A percentile compares a stretch with the other conserved stretches of the same genome.
phyloP scores from a whole-genome alignment of 202 grass and related monocot genomes.

The Schoenoplectus tabernaemontani region DNA sequence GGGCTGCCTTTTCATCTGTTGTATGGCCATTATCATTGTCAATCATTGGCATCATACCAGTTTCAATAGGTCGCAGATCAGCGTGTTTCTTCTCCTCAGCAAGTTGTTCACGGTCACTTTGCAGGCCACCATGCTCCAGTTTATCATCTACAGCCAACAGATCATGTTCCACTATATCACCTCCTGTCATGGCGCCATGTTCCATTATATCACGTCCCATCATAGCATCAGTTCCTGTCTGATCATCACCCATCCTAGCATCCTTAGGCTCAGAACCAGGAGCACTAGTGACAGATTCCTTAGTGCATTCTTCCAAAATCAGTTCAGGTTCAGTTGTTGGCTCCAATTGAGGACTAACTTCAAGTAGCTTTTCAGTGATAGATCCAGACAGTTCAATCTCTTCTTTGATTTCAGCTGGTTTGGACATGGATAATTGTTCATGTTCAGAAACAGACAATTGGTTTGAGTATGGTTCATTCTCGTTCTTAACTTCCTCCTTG shows the following conservation, averaged over 20 bases:
- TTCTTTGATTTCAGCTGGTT: background rate
- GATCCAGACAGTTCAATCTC: background rate
- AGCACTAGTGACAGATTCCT: background rate
- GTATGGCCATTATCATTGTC: background rate
- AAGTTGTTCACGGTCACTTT: background rate
- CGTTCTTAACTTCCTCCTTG: background rate
- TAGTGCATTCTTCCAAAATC: background rate
- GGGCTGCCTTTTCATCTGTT: background rate
- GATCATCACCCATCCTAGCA: background rate
- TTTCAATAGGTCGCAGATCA: background rate
- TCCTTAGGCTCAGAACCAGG: background rate
- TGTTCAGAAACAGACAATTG: background rate
- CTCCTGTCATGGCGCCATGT: background rate
- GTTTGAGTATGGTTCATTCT: background rate
- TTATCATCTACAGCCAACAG: conserved; percentile 11
- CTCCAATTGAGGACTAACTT: background rate
- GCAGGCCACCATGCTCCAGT: background rate
- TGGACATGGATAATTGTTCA: background rate
- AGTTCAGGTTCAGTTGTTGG: background rate
- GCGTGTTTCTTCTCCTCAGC: background rate
- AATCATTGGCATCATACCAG: background rate
- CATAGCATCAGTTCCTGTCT: background rate
- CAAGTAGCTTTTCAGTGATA: background rate
- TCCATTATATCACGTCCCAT: background rate
- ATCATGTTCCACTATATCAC: too few species aligned